Conservation (phyloP, 2,329 filamentous ascomycete species). For the Exophiala spinifera region DNA sequence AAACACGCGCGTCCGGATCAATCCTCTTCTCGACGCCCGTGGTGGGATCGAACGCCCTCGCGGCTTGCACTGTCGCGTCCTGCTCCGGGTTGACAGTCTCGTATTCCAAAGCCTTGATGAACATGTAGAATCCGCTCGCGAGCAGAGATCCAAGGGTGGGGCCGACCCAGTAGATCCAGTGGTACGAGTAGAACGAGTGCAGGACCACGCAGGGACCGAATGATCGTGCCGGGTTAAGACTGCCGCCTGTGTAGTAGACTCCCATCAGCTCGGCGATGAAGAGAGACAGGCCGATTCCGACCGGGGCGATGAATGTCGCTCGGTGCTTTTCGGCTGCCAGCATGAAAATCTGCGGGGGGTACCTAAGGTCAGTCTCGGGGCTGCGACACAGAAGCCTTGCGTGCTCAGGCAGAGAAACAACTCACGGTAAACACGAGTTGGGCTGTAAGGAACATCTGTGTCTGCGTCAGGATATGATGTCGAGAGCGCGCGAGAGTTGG, state of each 20-base stretch:
- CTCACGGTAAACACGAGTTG: conserved; percentile 55
- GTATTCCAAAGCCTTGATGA: conserved; percentile 19
- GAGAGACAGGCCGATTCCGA: conserved; percentile 67
- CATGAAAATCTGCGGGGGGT: conserved; percentile 55
- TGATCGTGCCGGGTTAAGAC: conserved; percentile 48
- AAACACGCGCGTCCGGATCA: background rate
- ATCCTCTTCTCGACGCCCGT: conserved; percentile 14
- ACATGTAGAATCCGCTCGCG: conserved; percentile 20
- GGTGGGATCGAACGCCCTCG: conserved; percentile 1
- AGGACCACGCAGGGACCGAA: conserved; percentile 46
- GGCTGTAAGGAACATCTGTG: conserved; percentile 60
- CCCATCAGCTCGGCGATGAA: conserved; percentile 58
- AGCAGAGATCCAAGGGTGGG: conserved; percentile 36
- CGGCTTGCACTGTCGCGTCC: conserved; percentile 2
- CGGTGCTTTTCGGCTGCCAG: conserved; percentile 70
- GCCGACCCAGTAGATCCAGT: conserved; percentile 52
- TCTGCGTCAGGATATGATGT: background rate
- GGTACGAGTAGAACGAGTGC: conserved; percentile 44
- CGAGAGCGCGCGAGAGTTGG: too few species aligned
- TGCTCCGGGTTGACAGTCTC: conserved; percentile 21
- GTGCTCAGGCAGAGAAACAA: too few species aligned
- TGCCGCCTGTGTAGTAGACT: conserved; percentile 46
- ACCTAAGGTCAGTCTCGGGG: too few species aligned
- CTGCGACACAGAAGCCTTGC: too few species aligned
- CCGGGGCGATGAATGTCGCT: conserved; percentile 65